These are phyloP conservation scores for Chrysochromulina parva DNA, from an alignment of 78 protist genomes.

Conservation along the genomic window DNA sequence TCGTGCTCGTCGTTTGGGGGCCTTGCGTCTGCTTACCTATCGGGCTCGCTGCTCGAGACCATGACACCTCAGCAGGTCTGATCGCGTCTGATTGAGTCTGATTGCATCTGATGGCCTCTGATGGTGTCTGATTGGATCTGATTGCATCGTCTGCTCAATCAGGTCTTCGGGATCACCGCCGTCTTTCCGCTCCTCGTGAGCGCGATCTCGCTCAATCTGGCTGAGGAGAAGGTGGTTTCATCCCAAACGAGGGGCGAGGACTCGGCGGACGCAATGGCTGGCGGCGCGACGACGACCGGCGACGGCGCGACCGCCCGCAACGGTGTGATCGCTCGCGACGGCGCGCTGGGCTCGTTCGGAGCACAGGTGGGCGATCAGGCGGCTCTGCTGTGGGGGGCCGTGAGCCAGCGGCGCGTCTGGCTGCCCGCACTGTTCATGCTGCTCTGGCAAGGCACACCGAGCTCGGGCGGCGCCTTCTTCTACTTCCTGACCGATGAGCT, in stretches of 20 bases:
- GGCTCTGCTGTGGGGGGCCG: not conserved
- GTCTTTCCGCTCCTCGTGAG: not conserved
- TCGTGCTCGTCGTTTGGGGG: not conserved
- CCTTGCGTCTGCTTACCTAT: not conserved
- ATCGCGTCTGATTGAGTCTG: too few relatives aligned
- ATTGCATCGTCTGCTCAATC: too few relatives aligned
- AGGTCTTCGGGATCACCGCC: not conserved
- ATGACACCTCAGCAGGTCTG: not conserved
- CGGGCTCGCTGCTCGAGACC: not conserved
- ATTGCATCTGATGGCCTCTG: too few relatives aligned
- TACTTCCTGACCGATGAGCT: conserved; percentile 4
- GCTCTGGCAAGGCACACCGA: not conserved
- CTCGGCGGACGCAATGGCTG: too few relatives aligned
- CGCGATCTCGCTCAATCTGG: not conserved
- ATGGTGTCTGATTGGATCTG: too few relatives aligned
- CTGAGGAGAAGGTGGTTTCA: not conserved
- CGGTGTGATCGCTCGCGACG: too few relatives aligned
- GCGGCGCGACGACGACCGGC: too few relatives aligned
- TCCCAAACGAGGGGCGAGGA: too few relatives aligned
- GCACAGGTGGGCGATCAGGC: not conserved
- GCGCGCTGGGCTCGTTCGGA: too few relatives aligned
- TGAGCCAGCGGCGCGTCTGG: not conserved
- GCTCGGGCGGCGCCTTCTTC: not conserved
- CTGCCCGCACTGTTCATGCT: conserved; percentile 6
- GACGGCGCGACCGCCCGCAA: too few relatives aligned